Conservation (phyloP, 768 basidiomycete species). For the Boletus rex-veris region DNA sequence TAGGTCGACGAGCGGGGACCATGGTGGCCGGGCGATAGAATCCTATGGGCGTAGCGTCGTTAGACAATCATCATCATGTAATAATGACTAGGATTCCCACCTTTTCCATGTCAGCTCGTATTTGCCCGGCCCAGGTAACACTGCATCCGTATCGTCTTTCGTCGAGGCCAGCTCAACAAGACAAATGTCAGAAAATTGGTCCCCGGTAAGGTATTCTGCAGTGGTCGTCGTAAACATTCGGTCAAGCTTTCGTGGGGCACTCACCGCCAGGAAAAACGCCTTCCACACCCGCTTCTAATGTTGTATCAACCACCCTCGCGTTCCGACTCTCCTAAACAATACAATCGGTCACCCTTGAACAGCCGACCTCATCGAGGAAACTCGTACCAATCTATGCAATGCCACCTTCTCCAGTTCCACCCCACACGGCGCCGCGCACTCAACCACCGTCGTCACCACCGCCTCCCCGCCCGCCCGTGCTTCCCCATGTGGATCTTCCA, state of each 20-base stretch:
- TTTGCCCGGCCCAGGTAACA: slow-evolving; percentile 49
- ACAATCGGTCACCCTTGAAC: background rate
- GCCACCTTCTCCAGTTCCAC: slow-evolving; percentile 50
- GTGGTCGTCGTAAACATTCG: background rate
- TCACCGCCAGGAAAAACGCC: slow-evolving; percentile 48
- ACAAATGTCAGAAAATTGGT: slow-evolving; percentile 58
- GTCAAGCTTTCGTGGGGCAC: background rate
- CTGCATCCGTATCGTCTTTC: slow-evolving; percentile 37
- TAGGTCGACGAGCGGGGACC: slow-evolving; percentile 47
- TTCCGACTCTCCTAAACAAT: slow-evolving; percentile 38
- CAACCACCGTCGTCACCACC: slow-evolving; percentile 47
- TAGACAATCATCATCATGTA: background rate
- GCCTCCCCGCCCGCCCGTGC: slow-evolving; percentile 53
- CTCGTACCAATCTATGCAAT: slow-evolving; percentile 47
- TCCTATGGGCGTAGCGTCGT: slow-evolving; percentile 32
- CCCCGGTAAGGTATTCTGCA: slow-evolving; percentile 61
- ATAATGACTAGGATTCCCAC: slow-evolving; percentile 30
- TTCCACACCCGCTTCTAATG: slow-evolving; percentile 43
- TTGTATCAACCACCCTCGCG: slow-evolving; percentile 51
- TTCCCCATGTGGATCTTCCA: slow-evolving; percentile 50
- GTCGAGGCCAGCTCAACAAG: slow-evolving; percentile 45
- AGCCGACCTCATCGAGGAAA: background rate
- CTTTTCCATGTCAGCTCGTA: slow-evolving; percentile 67
- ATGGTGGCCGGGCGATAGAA: slow-evolving; percentile 40
- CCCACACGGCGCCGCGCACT: slow-evolving; percentile 53